These are phyloP conservation scores for Herpotrichia juniperi DNA, from an alignment of 2,329 filamentous ascomycete species.

Conservation along the genomic window DNA sequence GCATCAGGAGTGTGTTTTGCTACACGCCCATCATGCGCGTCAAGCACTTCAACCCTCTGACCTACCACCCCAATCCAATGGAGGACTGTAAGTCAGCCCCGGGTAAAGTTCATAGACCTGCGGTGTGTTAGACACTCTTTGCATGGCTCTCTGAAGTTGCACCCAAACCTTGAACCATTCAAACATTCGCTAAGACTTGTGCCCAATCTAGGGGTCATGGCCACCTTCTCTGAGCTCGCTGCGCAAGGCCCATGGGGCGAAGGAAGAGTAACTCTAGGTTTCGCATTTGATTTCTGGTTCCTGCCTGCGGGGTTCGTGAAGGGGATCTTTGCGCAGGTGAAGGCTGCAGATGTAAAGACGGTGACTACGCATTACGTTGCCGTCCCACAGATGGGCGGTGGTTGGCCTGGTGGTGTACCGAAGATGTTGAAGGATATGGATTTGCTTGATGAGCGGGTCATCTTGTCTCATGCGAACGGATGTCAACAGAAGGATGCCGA, in stretches of 20 bases:
- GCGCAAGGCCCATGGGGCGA: slow-evolving; percentile 24
- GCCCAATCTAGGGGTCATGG: too few species aligned
- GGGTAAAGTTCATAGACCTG: too few species aligned
- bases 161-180: too few species aligned
- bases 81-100: too few species aligned
- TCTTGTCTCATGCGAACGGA: slow-evolving; percentile 50
- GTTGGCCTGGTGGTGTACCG: slow-evolving; percentile 12
- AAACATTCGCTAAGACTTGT: too few species aligned
- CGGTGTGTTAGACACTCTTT: too few species aligned
- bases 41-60: slow-evolving; percentile 55
- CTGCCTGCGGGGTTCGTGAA: slow-evolving; percentile 46
- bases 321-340: slow-evolving; percentile 45
- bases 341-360: slow-evolving; percentile 44
- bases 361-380: slow-evolving; percentile 50
- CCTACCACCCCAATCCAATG: slow-evolving; percentile 50
- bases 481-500: slow-evolving; percentile 43
- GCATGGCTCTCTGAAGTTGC: too few species aligned
- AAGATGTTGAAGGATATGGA: slow-evolving; percentile 41
- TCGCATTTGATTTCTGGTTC: slow-evolving; percentile 53
- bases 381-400: slow-evolving; percentile 6
- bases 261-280: slow-evolving; percentile 49
- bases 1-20: slow-evolving; percentile 54
- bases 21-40: slow-evolving; percentile 40
- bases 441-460: slow-evolving; percentile 50
- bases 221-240: slow-evolving; percentile 44